Evolutionary conservation across 225 moss, liverwort and hornwort species (phyloP).

Genomic region (Climacium dendroides): DNA sequence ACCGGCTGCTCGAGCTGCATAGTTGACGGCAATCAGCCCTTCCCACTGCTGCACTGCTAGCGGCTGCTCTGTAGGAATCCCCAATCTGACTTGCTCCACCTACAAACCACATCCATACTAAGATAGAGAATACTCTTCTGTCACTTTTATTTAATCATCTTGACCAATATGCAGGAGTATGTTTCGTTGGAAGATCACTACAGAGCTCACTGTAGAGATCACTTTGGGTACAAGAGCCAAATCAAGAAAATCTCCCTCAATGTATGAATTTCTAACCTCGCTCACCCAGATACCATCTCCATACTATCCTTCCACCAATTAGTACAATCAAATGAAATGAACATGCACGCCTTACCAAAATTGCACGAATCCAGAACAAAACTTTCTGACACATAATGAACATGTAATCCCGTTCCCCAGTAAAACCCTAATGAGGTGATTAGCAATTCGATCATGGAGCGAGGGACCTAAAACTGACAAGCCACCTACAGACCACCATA

Average conservation of each 20-base stretch:
- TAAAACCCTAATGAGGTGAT: not conserved
- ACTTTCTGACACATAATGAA: not conserved
- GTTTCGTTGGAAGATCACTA: not conserved
- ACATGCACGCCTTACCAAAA: not conserved
- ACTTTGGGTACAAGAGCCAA: not conserved
- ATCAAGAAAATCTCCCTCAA: not conserved
- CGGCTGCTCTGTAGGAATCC: conserved; percentile 69
- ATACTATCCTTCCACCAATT: not conserved
- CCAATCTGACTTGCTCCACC: conserved; percentile 96
- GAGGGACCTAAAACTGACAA: conserved; percentile 47
- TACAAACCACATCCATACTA: not conserved
- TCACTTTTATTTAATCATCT: not conserved
- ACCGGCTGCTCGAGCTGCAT: conserved; percentile 82
- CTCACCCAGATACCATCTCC: not conserved
- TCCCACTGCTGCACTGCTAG: conserved; percentile 98
- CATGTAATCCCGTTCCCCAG: not conserved
- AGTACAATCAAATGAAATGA: not conserved
- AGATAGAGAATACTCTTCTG: not conserved
- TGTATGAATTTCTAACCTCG: not conserved
- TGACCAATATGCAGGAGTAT: not conserved
- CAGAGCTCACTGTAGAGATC: not conserved
- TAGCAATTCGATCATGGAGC: not conserved
- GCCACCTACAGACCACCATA: conserved; percentile 31
- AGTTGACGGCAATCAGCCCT: conserved; percentile 86
- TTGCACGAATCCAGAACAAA: not conserved